Base-by-base conservation (phyloP, 345 rosid genomes). In the Salix arbutifolia region DNA sequence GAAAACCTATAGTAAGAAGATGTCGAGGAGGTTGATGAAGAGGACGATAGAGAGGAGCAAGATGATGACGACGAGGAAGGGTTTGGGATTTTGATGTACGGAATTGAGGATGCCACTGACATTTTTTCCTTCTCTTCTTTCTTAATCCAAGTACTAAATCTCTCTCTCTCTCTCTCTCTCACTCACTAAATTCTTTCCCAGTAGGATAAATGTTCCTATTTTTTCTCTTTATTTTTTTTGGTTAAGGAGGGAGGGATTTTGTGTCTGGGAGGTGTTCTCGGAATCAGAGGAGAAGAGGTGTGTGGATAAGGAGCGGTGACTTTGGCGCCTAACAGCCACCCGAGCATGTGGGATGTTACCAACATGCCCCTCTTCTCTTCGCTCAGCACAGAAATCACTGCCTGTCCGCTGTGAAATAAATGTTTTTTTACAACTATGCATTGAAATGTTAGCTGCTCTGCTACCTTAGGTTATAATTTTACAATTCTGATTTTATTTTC, bases 31-130 rank as follows among this genome's bases (percentile, higher is more conserved):
- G 78, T 21, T 12, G 89, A 64, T 6, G 89, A 84, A 2, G 89
- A 82, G 1, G 89, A 80, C 6, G 86, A 72, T 40, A 88, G 81
- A n/a, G 83, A 62, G 25, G 86, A 75, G n/a, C 74, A 72, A 8
- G 83, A 70, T 21, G 89, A 44, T 2, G 87, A 81, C 6, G 90
- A 60, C 1, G 87, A 81, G 8, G 90, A 82, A 67, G 94, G 85
- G 72, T 82, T 88, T 38, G 83, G 89, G 85, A 92, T 72, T 79
- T 81, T 90, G 82, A 90, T 81, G 75, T 83, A 83, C 11, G 92
- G 94, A 65, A 89, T 82, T 62, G 97, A 88, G 21, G 94, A 82
- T 71, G 94, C 88, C 53, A 88, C 83, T 25, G 94, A 89, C 97
- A 94, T 89, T 42, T 81, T 75, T 25, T 14, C 61, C 37, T 3